Base-by-base conservation (phyloP, 176 grass and related monocot species). In the Phoenix dactylifera region DNA sequence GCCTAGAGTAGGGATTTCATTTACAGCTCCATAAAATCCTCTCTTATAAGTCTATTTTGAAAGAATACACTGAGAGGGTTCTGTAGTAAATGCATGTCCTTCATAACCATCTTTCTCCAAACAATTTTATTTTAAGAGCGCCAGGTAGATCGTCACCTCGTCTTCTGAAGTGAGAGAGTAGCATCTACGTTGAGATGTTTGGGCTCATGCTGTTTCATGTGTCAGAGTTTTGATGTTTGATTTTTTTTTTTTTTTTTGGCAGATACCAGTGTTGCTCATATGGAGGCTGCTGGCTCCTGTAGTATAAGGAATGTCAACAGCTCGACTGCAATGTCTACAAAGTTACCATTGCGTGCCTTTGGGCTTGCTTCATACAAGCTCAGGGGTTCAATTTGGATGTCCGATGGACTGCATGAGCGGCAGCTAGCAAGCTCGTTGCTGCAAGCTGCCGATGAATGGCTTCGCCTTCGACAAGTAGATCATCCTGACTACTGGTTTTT, bases 401-500 rank as follows among this genome's bases (percentile, higher is more conserved):
- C 85, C 18, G 64, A 83, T 4, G 82, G 75, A 4, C 52, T 49
- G 23, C 66, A 69, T 17, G 94, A 82, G 17, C 68, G 16, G 12
- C 61, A 81, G 25, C 60, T 28, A 0, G 48, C 78, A 29, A 80
- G 60, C 52, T 81, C 24, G 1, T 82, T 98, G 62, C 81, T 89
- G 72, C 79, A 89, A 73, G 79, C 62, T 64, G 94, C 94, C 3
- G 84, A 79, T 22, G 68, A 70, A 19, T 98, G 94, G 94, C 76
- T 98, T 60, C 77, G 79, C 16, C 25, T 22, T 59, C 59, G 83
- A 62, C 76, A 62, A 7, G 94, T 89, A 24, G 85, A 98, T 7
- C 94, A 98, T 73, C 94, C 94, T 1, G 94, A 93, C 67, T 98
- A 85, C 75, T 66, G 56, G 1, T 98, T 98, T 63, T 98, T 98